Percentiles rank a stretch among this genome's conserved stretches.
These are phyloP conservation scores for Biancaea sappan DNA, from an alignment of 306 rosid genomes.

Conservation along the genomic window DNA sequence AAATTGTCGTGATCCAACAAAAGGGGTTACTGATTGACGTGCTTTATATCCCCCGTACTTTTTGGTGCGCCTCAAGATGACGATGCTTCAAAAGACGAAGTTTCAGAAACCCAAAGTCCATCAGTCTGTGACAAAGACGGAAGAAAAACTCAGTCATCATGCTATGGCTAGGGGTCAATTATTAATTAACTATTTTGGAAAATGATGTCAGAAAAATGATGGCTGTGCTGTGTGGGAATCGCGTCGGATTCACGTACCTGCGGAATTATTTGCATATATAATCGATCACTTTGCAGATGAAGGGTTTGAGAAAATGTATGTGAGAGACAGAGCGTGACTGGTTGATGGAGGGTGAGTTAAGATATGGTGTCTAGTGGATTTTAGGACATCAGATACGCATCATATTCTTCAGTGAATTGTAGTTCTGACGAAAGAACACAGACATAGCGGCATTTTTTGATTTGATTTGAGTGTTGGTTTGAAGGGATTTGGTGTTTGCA, in stretches of 20 bases:
- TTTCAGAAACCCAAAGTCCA: conserved; percentile 1
- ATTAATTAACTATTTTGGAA: conserved; percentile 3
- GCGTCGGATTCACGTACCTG: conserved; percentile 55
- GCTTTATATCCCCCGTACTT: neutral
- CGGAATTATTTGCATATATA: conserved; percentile 18
- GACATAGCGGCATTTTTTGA: neutral
- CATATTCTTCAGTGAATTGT: conserved; percentile 39
- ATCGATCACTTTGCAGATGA: conserved; percentile 1
- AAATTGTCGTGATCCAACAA: conserved; percentile 19
- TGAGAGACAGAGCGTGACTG: neutral
- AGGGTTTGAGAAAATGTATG: conserved; percentile 23
- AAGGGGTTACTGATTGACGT: neutral
- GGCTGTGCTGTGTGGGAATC: conserved; percentile 41
- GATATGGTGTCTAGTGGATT: conserved; percentile 35
- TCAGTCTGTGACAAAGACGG: neutral
- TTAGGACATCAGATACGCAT: conserved; percentile 31
- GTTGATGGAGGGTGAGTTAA: conserved; percentile 31
- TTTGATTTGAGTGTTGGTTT: conserved; percentile 26
- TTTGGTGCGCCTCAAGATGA: neutral
- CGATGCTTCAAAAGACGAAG: neutral
- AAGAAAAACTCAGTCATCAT: neutral
- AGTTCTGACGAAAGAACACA: conserved; percentile 39
- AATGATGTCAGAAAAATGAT: conserved; percentile 9
- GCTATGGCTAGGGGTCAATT: neutral
- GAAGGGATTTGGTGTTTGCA: neutral